Conservation (phyloP, 2,329 filamentous ascomycete species). For the Coniella lustricola region DNA sequence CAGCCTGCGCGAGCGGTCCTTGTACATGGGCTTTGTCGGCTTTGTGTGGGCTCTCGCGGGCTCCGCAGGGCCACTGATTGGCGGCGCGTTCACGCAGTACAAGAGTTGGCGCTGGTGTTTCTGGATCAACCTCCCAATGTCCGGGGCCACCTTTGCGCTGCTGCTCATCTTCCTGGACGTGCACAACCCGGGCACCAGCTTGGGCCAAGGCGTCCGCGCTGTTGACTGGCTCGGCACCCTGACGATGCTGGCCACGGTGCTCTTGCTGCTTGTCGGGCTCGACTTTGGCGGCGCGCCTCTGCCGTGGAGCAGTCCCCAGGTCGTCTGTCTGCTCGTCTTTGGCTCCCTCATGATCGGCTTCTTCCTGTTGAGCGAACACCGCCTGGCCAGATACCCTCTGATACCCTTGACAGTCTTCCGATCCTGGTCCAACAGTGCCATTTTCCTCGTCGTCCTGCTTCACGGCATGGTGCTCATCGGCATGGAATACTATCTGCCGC, state of each 20-base stretch:
- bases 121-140: conserved; percentile 21
- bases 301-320: conserved; percentile 52
- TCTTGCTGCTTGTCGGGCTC: conserved; percentile 61
- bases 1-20: conserved; percentile 23
- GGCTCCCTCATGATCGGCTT: conserved; percentile 38
- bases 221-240: conserved; percentile 54
- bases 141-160: conserved; percentile 16
- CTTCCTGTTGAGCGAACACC: conserved; percentile 53
- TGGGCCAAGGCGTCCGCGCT: conserved; percentile 52
- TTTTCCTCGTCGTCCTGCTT: conserved; percentile 34
- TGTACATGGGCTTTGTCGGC: conserved; percentile 27
- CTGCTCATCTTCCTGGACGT: conserved; percentile 32
- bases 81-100: conserved; percentile 20
- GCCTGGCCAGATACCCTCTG: conserved; percentile 54
- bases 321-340: conserved; percentile 53
- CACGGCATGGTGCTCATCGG: conserved; percentile 50
- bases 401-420: conserved; percentile 55
- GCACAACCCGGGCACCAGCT: conserved; percentile 53
- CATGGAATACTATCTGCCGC: conserved; percentile 58
- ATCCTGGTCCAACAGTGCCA: conserved; percentile 45
- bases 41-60: conserved; percentile 42
- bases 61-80: conserved; percentile 19
- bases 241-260: conserved; percentile 50
- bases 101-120: conserved; percentile 22
- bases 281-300: conserved; percentile 57